Evolutionary conservation across 106 monocot species (phyloP), one percentile per base, ranked within the genome.

Genomic region (Dioscorea alata): DNA sequence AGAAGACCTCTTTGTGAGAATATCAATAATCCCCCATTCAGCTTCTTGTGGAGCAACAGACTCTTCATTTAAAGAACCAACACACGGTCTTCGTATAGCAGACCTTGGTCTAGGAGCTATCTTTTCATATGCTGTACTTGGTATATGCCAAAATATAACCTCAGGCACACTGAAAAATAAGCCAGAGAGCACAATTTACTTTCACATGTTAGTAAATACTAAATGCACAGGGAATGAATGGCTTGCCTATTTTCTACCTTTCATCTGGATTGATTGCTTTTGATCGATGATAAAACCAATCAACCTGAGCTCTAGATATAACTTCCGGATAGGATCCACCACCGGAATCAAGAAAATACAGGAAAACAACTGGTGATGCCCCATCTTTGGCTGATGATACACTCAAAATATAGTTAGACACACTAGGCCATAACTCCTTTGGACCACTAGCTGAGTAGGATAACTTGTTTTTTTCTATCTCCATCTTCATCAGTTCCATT

Each of bases 331-430:
- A 94, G 66, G 90, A 79, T 0, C 94, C 94, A 33, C 94, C 94
- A 70, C 94, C 94, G 49, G 94, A 94, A 71, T 94, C 94, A 53
- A 94, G 79, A 33, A 94, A 94, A 62, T 94, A 90, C 14, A 94
- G 63, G 52, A 85, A 77, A 8, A 81, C 75, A 60, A 61, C 81
- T 23, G 83, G 79, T 63, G 57, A 57, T 17, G 79, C 31, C 48
- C 53, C 20, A 53, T 70, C 63, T 59, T 75, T 56, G 28, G 81
- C 79, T 54, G 94, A 91, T 33, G 66, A 67, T 13, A 94, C 60
- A 75, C 71, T 85, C 64, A 94, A 70, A 12, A 90, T 71, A 63
- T 90, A 90, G 63, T 94, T 94, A 25, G 94, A 94, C 50, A 91
- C 81, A 48, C 80, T 76, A 22, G 94, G 94, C 88, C 88, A 88